These are phyloP conservation scores for Raphanus hybrid DNA, from an alignment of 441 rosid species.

Conservation along the genomic window DNA sequence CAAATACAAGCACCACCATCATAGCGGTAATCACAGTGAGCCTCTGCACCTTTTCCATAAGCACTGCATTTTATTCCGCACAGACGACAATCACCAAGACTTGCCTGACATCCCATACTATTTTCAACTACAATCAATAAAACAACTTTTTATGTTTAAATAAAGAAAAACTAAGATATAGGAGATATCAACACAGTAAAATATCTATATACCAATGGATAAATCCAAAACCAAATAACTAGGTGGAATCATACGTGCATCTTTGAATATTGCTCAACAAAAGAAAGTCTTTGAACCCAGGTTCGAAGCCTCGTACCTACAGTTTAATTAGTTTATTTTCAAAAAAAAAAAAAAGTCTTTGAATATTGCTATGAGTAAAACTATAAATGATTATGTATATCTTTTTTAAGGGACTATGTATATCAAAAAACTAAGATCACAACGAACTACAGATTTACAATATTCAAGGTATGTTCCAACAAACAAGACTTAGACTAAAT, in stretches of 20 bases:
- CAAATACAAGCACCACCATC: background rate
- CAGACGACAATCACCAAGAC: background rate
- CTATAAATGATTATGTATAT: no score
- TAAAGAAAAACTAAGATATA: background rate
- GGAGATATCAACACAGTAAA: background rate
- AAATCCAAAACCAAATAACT: background rate
- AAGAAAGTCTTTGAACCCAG: no score
- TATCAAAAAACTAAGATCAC: no score
- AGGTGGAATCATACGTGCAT: background rate
- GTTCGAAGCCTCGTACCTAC: no score
- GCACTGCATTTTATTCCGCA: background rate
- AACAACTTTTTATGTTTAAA: background rate
- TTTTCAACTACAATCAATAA: background rate
- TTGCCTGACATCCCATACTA: background rate
- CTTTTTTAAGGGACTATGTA: no score
- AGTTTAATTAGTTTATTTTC: no score
- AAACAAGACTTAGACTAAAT: no score
- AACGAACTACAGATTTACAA: no score
- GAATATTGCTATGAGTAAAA: no score
- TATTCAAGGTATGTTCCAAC: no score
- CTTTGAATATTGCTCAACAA: no score
- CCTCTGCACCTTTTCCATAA: conserved; percentile 1
- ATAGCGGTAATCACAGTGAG: background rate
- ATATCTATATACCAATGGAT: background rate
- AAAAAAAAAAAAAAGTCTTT: no score